These are phyloP conservation scores for Cladophialophora bantiana DNA, from an alignment of 2,329 filamentous ascomycete genomes.

Conservation along the genomic window DNA sequence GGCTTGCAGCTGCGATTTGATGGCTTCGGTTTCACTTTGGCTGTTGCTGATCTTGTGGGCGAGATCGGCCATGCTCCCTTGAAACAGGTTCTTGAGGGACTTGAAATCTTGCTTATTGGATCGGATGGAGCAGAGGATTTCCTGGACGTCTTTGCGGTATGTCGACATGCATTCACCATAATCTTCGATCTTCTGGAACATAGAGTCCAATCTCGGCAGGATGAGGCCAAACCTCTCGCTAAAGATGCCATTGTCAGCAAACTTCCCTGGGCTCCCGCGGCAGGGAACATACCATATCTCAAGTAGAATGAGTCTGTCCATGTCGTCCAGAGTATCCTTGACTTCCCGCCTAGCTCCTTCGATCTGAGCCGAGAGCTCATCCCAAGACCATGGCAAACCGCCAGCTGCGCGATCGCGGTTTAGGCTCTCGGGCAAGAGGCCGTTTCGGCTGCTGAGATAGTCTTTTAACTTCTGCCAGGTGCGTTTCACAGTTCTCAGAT, in stretches of 20 bases:
- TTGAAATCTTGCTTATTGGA: slow-evolving; percentile 6
- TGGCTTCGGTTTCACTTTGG: slow-evolving; percentile 4
- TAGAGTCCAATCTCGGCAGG: slow-evolving; percentile 2
- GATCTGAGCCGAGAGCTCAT: slow-evolving; percentile 1
- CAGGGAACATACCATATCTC: slow-evolving; percentile 3
- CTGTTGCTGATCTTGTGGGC: background rate
- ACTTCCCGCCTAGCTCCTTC: background rate
- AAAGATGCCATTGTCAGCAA: background rate
- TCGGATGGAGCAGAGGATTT: background rate
- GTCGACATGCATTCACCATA: slow-evolving; percentile 11
- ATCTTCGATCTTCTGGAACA: slow-evolving; percentile 5
- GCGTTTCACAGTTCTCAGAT: background rate
- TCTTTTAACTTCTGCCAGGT: slow-evolving; percentile 8
- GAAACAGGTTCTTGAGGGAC: background rate
- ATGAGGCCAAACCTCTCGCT: slow-evolving; percentile 4
- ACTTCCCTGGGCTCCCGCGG: background rate
- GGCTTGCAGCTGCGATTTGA: slow-evolving; percentile 7
- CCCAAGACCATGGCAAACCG: background rate
- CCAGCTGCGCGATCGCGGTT: background rate
- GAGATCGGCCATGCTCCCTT: slow-evolving; percentile 2
- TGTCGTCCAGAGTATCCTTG: slow-evolving; percentile 1
- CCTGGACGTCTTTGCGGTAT: slow-evolving; percentile 8
- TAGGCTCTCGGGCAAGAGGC: background rate
- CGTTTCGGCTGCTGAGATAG: background rate
- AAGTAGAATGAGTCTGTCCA: slow-evolving; percentile 2